Evolutionary conservation across 495 filamentous ascomycete genomes (phyloP), one percentile per base, ranked within the genome.

Genomic region (Neurospora sp.): DNA sequence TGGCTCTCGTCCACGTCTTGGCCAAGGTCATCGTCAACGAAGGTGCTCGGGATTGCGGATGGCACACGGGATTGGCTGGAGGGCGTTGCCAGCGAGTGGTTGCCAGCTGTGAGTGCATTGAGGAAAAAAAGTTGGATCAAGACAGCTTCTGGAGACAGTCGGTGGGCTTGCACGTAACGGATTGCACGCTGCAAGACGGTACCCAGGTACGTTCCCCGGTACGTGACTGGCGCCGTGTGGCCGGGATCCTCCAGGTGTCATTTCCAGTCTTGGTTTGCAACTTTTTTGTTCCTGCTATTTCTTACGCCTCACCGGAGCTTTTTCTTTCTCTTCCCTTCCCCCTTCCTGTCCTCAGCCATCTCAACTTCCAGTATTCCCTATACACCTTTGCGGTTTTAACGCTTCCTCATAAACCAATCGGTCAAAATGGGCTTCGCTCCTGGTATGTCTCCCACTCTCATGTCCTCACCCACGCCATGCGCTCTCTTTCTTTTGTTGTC

Each of bases 341-440:
- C 68, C 35, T 65, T 65, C 40, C 39, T 70, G 69, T 69, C 31
- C 27, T 38, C 22, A 59, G 31, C 39, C 71, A 46, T 41, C 39
- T 61, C 53, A 35, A 61, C 53, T 61, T 61, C 14, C 53, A 35
- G 53, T 71, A 35, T 71, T 70, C 20, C 38, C 41, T 20, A 70
- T 70, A 71, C 71, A 39, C 20, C 20, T 53, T 53, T 53, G 46
- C 20, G 46, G 46, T 53, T 53, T 27, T 53, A 53, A 53, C 46
- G 46, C 46, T 53, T 53, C 46, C 46, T 27, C 65, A 69, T 53
- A 70, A 73, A 73, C 35, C 72, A 71, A 74, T 73, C 74, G 76
- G 74, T 78, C 84, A 85, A 83, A 74, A 86, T 86, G 84, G 72
- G 70, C 77, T 80, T 81, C 82, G 73, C 78, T 75, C 59, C 76